phyloP scores from a whole-genome alignment of 805 yeast genomes.

The Sugiyamaella smithiae region DNA sequence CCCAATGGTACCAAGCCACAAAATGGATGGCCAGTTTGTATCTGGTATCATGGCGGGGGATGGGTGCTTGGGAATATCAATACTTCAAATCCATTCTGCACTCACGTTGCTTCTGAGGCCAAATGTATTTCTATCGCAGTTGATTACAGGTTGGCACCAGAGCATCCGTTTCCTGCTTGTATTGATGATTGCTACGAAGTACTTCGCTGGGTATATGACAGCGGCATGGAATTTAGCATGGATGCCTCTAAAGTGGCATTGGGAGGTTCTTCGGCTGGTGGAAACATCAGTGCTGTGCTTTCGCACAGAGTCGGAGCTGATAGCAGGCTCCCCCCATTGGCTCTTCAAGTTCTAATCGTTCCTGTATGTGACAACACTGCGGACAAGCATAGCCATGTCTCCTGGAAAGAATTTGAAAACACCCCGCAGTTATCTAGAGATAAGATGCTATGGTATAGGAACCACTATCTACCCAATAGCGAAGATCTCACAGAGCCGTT shows the following conservation, averaged over 20 bases:
- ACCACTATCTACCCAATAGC: slow-evolving; percentile 41
- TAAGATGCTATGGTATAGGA: slow-evolving; percentile 48
- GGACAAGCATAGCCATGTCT: slow-evolving; percentile 33
- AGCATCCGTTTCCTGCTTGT: slow-evolving; percentile 48
- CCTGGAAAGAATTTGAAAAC: slow-evolving; percentile 35
- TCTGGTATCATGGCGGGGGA: slow-evolving; percentile 48
- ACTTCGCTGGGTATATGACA: slow-evolving; percentile 16
- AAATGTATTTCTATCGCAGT: slow-evolving; percentile 42
- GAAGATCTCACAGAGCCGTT: slow-evolving; percentile 33
- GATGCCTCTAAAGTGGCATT: slow-evolving; percentile 35
- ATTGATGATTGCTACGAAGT: slow-evolving; percentile 44
- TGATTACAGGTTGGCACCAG: slow-evolving; percentile 52
- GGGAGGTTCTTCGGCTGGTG: slow-evolving; percentile 50
- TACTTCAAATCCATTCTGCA: slow-evolving; percentile 44
- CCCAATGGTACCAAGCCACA: slow-evolving; percentile 37
- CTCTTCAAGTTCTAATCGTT: slow-evolving; percentile 43
- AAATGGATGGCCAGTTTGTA: slow-evolving; percentile 39
- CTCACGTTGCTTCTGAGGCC: slow-evolving; percentile 40
- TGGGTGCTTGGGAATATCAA: slow-evolving; percentile 42
- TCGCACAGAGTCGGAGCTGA: slow-evolving; percentile 33
- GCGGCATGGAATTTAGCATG: slow-evolving; percentile 13
- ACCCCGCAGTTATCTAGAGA: slow-evolving; percentile 44
- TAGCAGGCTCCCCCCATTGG: slow-evolving; percentile 36
- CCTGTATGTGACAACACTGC: slow-evolving; percentile 31
- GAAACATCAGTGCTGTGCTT: slow-evolving; percentile 34